Conservation (phyloP, 164 flowering plant species). For the Tetracentron sinense region DNA sequence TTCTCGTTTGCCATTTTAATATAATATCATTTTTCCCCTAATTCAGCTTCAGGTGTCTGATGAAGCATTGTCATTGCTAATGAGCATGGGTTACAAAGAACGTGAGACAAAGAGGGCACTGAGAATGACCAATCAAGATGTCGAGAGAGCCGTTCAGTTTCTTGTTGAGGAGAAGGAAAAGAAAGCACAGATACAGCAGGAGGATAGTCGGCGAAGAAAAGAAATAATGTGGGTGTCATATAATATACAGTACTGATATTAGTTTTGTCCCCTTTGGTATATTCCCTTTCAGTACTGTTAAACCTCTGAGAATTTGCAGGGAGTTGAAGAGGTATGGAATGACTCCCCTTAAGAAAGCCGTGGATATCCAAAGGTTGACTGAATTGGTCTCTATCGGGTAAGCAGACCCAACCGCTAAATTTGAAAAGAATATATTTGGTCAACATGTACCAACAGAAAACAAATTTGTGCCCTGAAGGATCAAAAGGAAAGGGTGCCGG, state of each 20-base stretch:
- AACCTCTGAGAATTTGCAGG: conserved; percentile 34
- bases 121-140: conserved; percentile 65
- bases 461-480: neutral
- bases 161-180: conserved; percentile 62
- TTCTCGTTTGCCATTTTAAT: neutral
- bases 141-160: conserved; percentile 61
- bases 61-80: conserved; percentile 64
- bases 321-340: conserved; percentile 79
- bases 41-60: conserved; percentile 83
- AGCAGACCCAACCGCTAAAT: conserved; percentile 12
- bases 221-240: conserved; percentile 50
- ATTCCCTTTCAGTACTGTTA: neutral
- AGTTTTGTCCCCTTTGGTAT: neutral
- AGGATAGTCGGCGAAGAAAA: conserved; percentile 42
- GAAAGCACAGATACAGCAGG: conserved; percentile 40
- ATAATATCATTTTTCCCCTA: neutral
- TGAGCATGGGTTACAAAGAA: conserved; percentile 86
- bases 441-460: neutral
- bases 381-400: conserved; percentile 70
- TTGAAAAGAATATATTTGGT: neutral
- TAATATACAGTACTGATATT: neutral
- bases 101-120: conserved; percentile 69
- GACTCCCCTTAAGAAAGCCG: conserved; percentile 74
- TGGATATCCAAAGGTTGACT: conserved; percentile 57
- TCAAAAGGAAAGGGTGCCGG: no score